Base-by-base conservation (phyloP, 2,329 filamentous ascomycete genomes). In the Escovopsis sp. region DNA sequence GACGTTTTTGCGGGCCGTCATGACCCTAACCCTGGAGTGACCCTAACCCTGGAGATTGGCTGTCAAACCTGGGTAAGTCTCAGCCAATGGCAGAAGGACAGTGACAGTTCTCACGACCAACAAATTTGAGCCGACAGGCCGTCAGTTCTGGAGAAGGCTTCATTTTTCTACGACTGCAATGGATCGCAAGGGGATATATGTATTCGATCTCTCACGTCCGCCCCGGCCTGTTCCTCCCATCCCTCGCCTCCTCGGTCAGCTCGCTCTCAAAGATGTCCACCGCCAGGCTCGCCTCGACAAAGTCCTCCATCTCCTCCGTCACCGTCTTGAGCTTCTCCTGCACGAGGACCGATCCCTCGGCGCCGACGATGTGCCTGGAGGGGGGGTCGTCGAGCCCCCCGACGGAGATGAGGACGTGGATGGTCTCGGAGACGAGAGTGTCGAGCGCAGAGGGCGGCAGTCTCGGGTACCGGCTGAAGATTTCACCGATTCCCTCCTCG, bases 301-400 rank as follows among this genome's bases (percentile, higher is more conserved):
- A 96, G 51, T 96, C 91, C 60, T 96, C 91, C 44, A 96, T 66
- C 65, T 96, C 91, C 59, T 96, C 88, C 48, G 86, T 94, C 3
- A 95, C 85, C 2, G 87, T 95, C 66, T 93, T 94, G 43, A 98
- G 67, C 64, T 96, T 96, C 64, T 96, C 91, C 59, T 89, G 93
- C 34, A 96, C 89, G 35, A 84, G 84, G 6, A 77, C 72, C 11
- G 89, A 82, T 1, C 85, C 89, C 60, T 96, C 91, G 43, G 82
- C 77, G 0, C 91, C 89, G 2, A 96, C 88, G 53, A 96, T 95
- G 58, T 96, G 89, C 30, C 91, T 72, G 1, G 87, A 85, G 0
- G 91, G 91, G 2, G 91, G 91, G 59, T 96, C 96, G 57, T 95
- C 88, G 58, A 95, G 88, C 0, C 89, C 91, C 1, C 87, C 91